Conservation (phyloP, 169 alveolate genomes). For the Cyclospora cayetanensis region DNA sequence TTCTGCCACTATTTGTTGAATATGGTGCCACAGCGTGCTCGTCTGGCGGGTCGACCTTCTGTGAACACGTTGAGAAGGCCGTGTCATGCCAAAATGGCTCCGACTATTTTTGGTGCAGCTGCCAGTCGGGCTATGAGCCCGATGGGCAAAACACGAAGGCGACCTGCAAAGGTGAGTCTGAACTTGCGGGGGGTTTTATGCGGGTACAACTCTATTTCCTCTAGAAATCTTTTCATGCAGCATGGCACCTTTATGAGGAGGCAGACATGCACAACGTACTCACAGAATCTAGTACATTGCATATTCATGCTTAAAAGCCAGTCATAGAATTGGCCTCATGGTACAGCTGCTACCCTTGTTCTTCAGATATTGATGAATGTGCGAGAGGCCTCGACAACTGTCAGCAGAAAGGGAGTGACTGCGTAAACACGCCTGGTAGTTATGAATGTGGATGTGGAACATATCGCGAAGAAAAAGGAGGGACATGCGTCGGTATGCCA, state of each 20-base stretch:
- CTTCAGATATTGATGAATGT: constrained; percentile 53
- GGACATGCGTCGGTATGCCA: constrained; percentile 51
- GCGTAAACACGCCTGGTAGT: constrained; percentile 58
- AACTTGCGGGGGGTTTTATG: too few relatives aligned
- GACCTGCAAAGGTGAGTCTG: too few relatives aligned
- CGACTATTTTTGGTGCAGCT: constrained; percentile 27
- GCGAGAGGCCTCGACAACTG: constrained; percentile 39
- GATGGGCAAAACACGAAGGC: constrained; percentile 9
- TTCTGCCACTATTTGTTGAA: too few relatives aligned
- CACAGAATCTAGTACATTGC: too few relatives aligned
- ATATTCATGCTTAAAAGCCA: too few relatives aligned
- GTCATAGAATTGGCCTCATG: too few relatives aligned
- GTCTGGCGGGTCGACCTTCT: neutral
- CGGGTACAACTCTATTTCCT: too few relatives aligned
- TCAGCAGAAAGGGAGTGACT: constrained; percentile 36
- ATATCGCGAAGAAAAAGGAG: constrained; percentile 17
- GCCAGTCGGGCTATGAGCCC: constrained; percentile 42
- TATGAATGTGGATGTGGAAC: constrained; percentile 51
- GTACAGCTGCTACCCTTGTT: neutral
- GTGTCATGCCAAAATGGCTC: constrained; percentile 13
- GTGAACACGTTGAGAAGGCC: constrained; percentile 16
- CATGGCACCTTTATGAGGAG: too few relatives aligned
- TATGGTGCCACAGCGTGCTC: constrained; percentile 33
- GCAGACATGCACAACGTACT: too few relatives aligned
- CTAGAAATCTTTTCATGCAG: too few relatives aligned